These are phyloP conservation scores for Cryptococcus sp. DNA, from an alignment of 1,284 basidiomycete species.

Conservation along the genomic window DNA sequence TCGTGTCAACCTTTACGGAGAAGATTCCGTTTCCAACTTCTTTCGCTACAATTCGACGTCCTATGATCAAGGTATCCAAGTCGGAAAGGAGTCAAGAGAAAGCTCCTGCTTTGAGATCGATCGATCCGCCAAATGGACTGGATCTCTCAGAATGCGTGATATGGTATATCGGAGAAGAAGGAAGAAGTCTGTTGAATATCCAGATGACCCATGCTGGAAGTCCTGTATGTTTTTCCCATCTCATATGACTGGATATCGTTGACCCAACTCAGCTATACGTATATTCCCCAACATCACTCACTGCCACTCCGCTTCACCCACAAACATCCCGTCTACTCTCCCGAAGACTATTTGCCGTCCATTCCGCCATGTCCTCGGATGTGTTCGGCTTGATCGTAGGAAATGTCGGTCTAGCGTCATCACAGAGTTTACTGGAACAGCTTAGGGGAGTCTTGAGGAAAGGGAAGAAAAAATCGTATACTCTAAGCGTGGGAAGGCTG, in stretches of 20 bases:
- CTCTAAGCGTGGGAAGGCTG: conserved; percentile 90
- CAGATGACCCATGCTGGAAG: conserved; percentile 67
- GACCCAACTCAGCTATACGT: conserved; percentile 12
- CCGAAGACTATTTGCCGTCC: conserved; percentile 80
- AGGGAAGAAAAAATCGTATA: conserved; percentile 82
- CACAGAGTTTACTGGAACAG: conserved; percentile 73
- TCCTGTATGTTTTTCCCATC: conserved; percentile 46
- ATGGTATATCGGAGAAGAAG: conserved; percentile 80
- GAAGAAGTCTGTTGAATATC: conserved; percentile 75
- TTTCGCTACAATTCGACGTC: conserved; percentile 30
- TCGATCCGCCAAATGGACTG: conserved; percentile 38
- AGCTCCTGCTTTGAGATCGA: conserved; percentile 32
- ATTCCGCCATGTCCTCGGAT: conserved; percentile 85
- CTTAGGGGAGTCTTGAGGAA: conserved; percentile 63
- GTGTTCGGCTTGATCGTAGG: conserved; percentile 94
- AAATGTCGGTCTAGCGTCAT: conserved; percentile 78
- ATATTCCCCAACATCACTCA: conserved; percentile 62
- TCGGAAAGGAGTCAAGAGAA: conserved; percentile 18
- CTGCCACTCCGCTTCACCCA: conserved; percentile 57
- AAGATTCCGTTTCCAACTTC: conserved; percentile 18
- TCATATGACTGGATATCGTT: neutral
- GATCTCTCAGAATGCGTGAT: conserved; percentile 50
- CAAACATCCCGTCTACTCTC: conserved; percentile 80
- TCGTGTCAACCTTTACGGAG: conserved; percentile 18
- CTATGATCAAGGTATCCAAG: conserved; percentile 5